Base-by-base conservation (phyloP, 2,329 filamentous ascomycete genomes). In the Amylocarpus encephaloides region DNA sequence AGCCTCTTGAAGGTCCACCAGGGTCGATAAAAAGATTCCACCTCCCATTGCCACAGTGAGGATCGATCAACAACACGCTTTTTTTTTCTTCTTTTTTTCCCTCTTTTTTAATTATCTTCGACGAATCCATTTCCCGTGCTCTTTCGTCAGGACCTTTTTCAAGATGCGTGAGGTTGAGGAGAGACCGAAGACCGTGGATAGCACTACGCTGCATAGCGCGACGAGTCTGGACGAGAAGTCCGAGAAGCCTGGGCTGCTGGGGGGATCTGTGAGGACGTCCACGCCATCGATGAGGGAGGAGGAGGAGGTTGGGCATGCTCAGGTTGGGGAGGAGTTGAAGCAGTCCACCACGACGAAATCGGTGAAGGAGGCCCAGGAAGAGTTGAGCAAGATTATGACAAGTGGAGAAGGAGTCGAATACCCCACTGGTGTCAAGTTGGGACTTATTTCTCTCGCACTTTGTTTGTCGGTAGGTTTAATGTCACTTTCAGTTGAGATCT, bases 331-430 rank as follows among this genome's bases (percentile, higher is more conserved):
- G 9, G 32, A 44, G n/a, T 15, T 51, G 16, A 36, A 38, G 32
- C n/a, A 51, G 35, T 44, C 41, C 29, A 26, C 29, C n/a, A 18
- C 33, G 7, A 18, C 9, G 13, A 40, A 49, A 39, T 43, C 40
- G 19, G 38, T 16, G 29, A 54, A 54, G 34, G 55, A 58, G 2
- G 49, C 26, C 12, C 45, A 50, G 12, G 49, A 41, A 1, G 60
- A 61, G 10, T 44, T 65, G 41, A 49, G 51, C 1, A 59, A 48
- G 19, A 54, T 64, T 40, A 61, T 58, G 47, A 64, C 61, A 1
- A 62, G 57, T 48, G 59, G 56, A n/a, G 60, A 63, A 13, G 59
- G 58, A 5, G 43, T 57, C 1, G 62, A 62, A 45, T 65, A 65
- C 52, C 63, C 63, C 6, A 62, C 60, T n/a, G 63, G 63, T 13